phyloP scores from a whole-genome alignment of 2,329 filamentous ascomycete genomes.

The Seiridium unicorne region DNA sequence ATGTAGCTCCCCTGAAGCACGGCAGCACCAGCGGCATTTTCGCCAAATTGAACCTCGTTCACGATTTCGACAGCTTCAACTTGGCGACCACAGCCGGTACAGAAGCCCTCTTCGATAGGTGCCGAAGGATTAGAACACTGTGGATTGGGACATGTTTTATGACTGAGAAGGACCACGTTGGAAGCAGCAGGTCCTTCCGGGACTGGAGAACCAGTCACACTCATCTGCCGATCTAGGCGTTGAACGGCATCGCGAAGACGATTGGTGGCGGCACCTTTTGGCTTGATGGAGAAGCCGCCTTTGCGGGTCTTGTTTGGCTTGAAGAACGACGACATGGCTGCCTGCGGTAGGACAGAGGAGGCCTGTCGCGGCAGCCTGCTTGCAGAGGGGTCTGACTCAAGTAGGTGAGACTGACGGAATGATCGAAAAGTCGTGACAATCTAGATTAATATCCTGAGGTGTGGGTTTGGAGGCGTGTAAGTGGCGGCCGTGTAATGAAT shows the following conservation, averaged over 20 bases:
- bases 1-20: constrained; percentile 90
- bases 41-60: constrained; percentile 86
- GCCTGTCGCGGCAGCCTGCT: neutral
- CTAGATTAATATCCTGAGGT: neutral
- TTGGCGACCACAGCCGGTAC: constrained; percentile 80
- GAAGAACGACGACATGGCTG: constrained; percentile 45
- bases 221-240: constrained; percentile 21
- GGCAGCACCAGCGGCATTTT: constrained; percentile 80
- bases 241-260: constrained; percentile 45
- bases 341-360: neutral
- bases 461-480: neutral
- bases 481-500: neutral
- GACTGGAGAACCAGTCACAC: constrained; percentile 18
- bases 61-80: constrained; percentile 87
- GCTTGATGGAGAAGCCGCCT: constrained; percentile 37
- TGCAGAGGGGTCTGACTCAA: neutral
- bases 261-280: constrained; percentile 44
- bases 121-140: constrained; percentile 58
- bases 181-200: constrained; percentile 14
- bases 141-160: constrained; percentile 56
- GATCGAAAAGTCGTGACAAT: neutral
- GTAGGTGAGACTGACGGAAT: neutral
- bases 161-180: constrained; percentile 27
- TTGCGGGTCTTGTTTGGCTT: constrained; percentile 36
- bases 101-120: constrained; percentile 62